Evolutionary conservation across 2,329 filamentous ascomycete genomes (phyloP).

Genomic region (Aspergillus jensenii): DNA sequence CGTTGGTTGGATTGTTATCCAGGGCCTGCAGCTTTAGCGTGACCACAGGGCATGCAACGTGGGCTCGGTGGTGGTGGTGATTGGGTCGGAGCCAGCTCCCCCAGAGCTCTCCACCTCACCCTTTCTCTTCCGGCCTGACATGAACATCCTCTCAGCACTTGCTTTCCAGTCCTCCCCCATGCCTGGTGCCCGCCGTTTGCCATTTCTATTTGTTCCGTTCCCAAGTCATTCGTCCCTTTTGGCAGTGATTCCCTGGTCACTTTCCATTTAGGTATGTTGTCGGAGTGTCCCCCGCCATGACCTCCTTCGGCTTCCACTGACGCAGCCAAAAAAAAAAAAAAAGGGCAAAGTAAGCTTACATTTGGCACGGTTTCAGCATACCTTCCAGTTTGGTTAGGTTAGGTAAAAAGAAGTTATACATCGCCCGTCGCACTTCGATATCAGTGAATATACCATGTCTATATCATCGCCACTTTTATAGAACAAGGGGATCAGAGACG

Average conservation of each 20-base stretch:
- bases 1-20: constrained; percentile 11
- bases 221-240: neutral
- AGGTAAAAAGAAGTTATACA: neutral
- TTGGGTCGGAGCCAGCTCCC: constrained; percentile 20
- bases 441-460: constrained; percentile 4
- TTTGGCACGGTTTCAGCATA: neutral
- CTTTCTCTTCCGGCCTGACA: constrained; percentile 4
- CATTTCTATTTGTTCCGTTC: constrained; percentile 6
- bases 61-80: constrained; percentile 13
- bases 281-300: neutral
- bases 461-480: neutral
- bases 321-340: constrained; percentile 2
- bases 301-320: constrained; percentile 7
- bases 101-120: constrained; percentile 18
- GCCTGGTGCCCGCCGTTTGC: neutral
- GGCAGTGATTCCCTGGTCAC: constrained; percentile 2
- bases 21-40: constrained; percentile 5
- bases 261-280: neutral
- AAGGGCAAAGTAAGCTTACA: constrained; percentile 3
- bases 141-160: constrained; percentile 4
- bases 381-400: neutral
- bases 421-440: neutral
- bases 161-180: constrained; percentile 2
- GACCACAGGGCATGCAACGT: constrained; percentile 15
- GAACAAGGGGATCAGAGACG: constrained; percentile 1